Evolutionary conservation across 352 stramenopile genomes (phyloP), one percentile per base, ranked within the genome.

Genomic region (Blastocystis sp.): DNA sequence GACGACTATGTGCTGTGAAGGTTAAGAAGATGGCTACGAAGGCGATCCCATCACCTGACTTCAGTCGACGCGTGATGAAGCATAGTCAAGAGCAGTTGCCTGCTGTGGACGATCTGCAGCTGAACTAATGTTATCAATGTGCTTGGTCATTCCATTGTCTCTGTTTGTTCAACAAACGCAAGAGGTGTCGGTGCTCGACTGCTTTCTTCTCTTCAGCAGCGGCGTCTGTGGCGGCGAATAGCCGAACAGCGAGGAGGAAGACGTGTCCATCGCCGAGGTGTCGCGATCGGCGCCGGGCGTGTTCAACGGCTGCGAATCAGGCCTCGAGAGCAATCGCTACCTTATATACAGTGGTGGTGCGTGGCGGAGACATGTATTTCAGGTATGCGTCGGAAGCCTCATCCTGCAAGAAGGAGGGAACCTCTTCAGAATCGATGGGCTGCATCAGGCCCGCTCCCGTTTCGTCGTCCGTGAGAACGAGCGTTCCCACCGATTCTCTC

Each of bases 21-120:
- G 79, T 89, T 21, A 89, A 89, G 79, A 89, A 85, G 61, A 85
- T 85, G 74, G 61, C 74, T 1, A 69, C 74, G 26, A 85, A 85
- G 37, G 74, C 55, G 41, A 85, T 85, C 50, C 74, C 74, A n/a
- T 85, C 74, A n/a, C 74, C 74, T 21, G 74, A 85, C 66, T 85
- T 85, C 39, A 70, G 55, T 85, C 74, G 74, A 19, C 50, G 74
- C 19, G 74, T 85, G 24, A 85, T 85, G 74, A 85, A 85, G 51
- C 74, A 85, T 59, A 85, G 74, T 67, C n/a, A 85, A 29, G 55
- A 85, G 33, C 31, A 67, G 26, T 16, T 51, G 21, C 50, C 60
- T 3, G 29, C 31, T 24, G 60, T 85, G 9, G 74, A 85, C 33
- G 35, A 29, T 67, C 74, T 85, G 55, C 21, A 29, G 10, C 45